These are phyloP conservation scores for Modicella reniformis DNA, from an alignment of 371 early-diverging fungal genomes.

Conservation along the genomic window DNA sequence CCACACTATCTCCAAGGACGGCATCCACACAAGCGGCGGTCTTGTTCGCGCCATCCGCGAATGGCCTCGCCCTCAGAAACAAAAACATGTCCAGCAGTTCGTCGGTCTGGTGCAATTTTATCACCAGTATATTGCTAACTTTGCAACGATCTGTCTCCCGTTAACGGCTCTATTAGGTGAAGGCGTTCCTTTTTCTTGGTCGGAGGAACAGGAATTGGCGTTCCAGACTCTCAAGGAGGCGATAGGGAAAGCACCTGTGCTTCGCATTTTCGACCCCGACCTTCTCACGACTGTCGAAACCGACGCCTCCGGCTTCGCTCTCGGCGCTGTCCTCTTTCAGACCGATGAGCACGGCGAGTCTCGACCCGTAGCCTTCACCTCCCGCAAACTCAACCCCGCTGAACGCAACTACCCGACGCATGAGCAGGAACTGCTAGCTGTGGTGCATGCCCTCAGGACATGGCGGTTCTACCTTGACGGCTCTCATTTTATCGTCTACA, in stretches of 20 bases:
- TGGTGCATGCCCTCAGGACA: too few species aligned
- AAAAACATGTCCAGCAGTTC: slow-evolving; percentile 18
- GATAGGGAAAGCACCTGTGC: slow-evolving; percentile 18
- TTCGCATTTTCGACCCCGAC: slow-evolving; percentile 12
- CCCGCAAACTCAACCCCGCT: too few species aligned
- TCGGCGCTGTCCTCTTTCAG: slow-evolving; percentile 6
- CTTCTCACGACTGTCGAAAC: slow-evolving; percentile 19
- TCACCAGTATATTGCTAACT: slow-evolving; percentile 58
- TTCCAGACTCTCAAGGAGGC: slow-evolving; percentile 28
- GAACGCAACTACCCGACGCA: too few species aligned
- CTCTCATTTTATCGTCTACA: too few species aligned
- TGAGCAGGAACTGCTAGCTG: too few species aligned
- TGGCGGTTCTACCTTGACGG: too few species aligned
- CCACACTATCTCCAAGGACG: slow-evolving; percentile 7
- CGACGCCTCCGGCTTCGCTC: slow-evolving; percentile 32
- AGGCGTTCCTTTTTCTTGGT: slow-evolving; percentile 54
- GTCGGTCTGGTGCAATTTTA: slow-evolving; percentile 11
- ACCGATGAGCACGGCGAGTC: too few species aligned
- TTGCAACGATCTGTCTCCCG: slow-evolving; percentile 54
- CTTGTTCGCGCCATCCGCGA: slow-evolving; percentile 15
- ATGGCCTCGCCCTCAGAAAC: slow-evolving; percentile 20
- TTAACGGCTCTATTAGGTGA: slow-evolving; percentile 52
- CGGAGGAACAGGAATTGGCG: background rate
- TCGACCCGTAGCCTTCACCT: too few species aligned
- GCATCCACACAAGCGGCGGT: slow-evolving; percentile 12